Evolutionary conservation across 371 early-diverging fungal species (phyloP).

Genomic region (Actinomortierella wolfii): DNA sequence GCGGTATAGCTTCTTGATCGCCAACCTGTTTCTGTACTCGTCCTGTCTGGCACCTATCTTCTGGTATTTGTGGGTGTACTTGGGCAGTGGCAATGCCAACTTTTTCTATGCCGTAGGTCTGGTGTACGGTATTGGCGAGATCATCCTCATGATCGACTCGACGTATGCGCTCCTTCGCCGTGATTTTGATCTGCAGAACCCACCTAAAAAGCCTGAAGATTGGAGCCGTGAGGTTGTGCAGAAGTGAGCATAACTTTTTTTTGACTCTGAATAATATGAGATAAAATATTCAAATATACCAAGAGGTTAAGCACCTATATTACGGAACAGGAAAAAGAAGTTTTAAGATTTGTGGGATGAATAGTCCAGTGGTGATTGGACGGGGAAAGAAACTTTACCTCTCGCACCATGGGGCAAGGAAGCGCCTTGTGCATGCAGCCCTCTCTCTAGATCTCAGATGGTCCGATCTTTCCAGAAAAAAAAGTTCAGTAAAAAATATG

Average conservation of each 20-base stretch:
- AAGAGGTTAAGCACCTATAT: too few species aligned
- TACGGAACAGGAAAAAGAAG: too few species aligned
- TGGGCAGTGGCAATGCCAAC: constrained; percentile 95
- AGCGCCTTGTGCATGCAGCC: too few species aligned
- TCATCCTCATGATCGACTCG: constrained; percentile 80
- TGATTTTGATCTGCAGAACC: constrained; percentile 70
- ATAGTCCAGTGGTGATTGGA: too few species aligned
- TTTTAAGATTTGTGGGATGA: too few species aligned
- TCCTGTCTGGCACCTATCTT: constrained; percentile 86
- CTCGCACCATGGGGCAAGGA: too few species aligned
- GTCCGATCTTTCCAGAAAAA: too few species aligned
- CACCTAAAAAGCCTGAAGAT: constrained; percentile 17
- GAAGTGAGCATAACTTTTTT: too few species aligned
- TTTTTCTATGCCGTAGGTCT: constrained; percentile 96
- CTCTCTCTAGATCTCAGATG: too few species aligned
- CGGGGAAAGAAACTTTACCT: too few species aligned
- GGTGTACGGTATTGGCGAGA: constrained; percentile 84
- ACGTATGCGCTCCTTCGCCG: constrained; percentile 75
- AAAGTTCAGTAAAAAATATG: too few species aligned
- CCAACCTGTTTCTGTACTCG: constrained; percentile 73
- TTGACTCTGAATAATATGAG: background rate
- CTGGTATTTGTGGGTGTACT: constrained; percentile 93
- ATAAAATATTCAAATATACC: too few species aligned
- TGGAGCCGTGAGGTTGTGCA: constrained; percentile 44
- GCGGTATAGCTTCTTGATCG: constrained; percentile 69